phyloP scores from a whole-genome alignment of 2,329 filamentous ascomycete genomes.

The Pyrenophora graminea region DNA sequence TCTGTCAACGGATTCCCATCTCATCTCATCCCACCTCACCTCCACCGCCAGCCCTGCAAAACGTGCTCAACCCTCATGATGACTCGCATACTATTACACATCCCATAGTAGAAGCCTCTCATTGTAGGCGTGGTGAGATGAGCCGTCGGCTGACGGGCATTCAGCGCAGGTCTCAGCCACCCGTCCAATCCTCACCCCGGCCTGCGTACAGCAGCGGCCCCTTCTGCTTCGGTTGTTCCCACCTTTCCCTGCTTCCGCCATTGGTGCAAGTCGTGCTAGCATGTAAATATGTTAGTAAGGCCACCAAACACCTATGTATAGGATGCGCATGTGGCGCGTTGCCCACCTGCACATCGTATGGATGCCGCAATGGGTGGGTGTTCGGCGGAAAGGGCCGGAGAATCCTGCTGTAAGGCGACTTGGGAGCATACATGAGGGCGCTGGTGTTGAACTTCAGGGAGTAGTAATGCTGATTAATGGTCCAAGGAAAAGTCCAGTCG shows the following conservation, averaged over 20 bases:
- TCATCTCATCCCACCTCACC: no score
- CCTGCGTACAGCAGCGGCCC: constrained; percentile 4
- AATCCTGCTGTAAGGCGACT: not conserved
- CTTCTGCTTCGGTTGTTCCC: not conserved
- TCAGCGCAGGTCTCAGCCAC: constrained; percentile 1
- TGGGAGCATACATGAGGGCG: no score
- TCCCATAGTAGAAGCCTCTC: no score
- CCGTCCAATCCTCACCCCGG: not conserved
- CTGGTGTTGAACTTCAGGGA: no score
- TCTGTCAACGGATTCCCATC: not conserved
- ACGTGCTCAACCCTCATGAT: no score
- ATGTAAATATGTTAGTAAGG: not conserved
- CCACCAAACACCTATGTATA: constrained; percentile 9
- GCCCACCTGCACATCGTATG: constrained; percentile 5
- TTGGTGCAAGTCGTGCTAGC: not conserved
- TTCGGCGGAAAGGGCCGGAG: not conserved
- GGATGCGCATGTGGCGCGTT: constrained; percentile 8
- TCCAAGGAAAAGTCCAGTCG: no score
- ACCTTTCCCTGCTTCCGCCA: not conserved
- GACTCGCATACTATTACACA: no score
- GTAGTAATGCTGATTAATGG: no score
- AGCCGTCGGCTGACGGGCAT: no score
- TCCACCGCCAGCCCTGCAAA: no score
- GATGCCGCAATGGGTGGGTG: constrained; percentile 1
- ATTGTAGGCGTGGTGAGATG: no score